Percentiles rank a stretch among this genome's conserved stretches.
phyloP scores from a whole-genome alignment of 768 basidiomycete species.

The Phaeotremella fagi region DNA sequence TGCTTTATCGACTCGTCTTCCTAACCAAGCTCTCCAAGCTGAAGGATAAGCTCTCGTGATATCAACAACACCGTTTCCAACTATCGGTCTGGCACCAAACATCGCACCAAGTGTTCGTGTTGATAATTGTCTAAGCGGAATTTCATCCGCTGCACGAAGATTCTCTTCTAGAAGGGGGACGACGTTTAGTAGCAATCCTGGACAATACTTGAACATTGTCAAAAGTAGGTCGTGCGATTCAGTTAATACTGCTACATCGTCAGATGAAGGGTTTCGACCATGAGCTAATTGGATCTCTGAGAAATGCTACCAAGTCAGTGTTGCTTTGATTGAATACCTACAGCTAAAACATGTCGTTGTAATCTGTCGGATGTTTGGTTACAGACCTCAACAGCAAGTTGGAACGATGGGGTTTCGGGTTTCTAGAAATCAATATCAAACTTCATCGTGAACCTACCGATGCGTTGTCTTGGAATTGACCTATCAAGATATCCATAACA shows the following conservation, averaged over 20 bases:
- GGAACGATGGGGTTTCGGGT: constrained; percentile 54
- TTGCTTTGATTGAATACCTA: constrained; percentile 46
- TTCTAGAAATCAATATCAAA: constrained; percentile 3
- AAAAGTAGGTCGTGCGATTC: constrained; percentile 84
- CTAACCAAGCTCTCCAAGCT: constrained; percentile 81
- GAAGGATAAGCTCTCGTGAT: constrained; percentile 72
- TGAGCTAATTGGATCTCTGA: constrained; percentile 66
- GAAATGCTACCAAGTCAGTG: constrained; percentile 59
- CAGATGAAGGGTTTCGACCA: constrained; percentile 29
- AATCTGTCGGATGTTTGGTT: constrained; percentile 77
- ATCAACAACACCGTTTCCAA: constrained; percentile 52
- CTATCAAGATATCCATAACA: constrained; percentile 73
- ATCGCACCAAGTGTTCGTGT: constrained; percentile 84
- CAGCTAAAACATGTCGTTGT: constrained; percentile 67
- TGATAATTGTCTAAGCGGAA: constrained; percentile 68
- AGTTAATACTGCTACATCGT: constrained; percentile 36
- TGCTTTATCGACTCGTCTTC: constrained; percentile 70
- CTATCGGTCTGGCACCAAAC: constrained; percentile 56
- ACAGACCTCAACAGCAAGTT: constrained; percentile 80
- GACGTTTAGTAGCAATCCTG: constrained; percentile 76
- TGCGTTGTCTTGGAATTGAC: constrained; percentile 58
- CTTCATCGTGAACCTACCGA: constrained; percentile 17
- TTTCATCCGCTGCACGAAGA: constrained; percentile 64
- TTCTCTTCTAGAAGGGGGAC: constrained; percentile 91
- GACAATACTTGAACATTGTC: constrained; percentile 71